phyloP scores from a whole-genome alignment of 1,284 basidiomycete genomes.

The Termitomyces sp. region DNA sequence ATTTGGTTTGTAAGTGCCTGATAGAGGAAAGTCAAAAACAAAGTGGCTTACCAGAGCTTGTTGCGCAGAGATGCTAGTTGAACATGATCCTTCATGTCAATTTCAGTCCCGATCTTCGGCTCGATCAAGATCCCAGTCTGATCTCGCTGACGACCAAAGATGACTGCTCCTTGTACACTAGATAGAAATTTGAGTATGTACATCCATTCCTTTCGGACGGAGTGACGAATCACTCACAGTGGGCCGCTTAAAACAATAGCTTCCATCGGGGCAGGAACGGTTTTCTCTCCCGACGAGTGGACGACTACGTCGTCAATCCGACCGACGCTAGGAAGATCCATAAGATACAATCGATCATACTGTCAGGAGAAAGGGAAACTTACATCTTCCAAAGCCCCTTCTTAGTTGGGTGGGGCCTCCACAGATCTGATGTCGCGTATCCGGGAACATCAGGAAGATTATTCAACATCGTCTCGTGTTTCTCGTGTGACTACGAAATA shows the following conservation, averaged over 20 bases:
- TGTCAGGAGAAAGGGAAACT: neutral
- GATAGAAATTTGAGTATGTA: neutral
- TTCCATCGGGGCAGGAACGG: slow-evolving; percentile 35
- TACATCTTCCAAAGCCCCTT: slow-evolving; percentile 35
- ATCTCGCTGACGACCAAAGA: slow-evolving; percentile 36
- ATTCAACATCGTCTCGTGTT: slow-evolving; percentile 21
- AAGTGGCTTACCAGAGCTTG: slow-evolving; percentile 29
- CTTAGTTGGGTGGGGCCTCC: slow-evolving; percentile 27
- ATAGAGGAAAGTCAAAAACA: neutral
- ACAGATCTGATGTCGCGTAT: slow-evolving; percentile 32
- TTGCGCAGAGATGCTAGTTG: slow-evolving; percentile 29
- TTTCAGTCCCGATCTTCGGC: slow-evolving; percentile 16
- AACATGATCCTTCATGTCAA: slow-evolving; percentile 24
- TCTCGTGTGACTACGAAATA: slow-evolving; percentile 19
- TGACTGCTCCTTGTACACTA: slow-evolving; percentile 29
- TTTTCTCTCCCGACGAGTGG: slow-evolving; percentile 36
- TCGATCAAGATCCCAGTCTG: slow-evolving; percentile 39
- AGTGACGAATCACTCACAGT: slow-evolving; percentile 16
- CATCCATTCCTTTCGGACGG: neutral
- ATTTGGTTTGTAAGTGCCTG: neutral
- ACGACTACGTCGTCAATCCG: slow-evolving; percentile 34
- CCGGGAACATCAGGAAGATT: slow-evolving; percentile 22
- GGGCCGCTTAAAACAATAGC: slow-evolving; percentile 23
- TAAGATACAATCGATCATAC: too few relatives aligned
- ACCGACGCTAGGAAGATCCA: slow-evolving; percentile 21